These are phyloP conservation scores for Xylariaceae sp. DNA, from an alignment of 2,329 filamentous ascomycete genomes.

Conservation along the genomic window DNA sequence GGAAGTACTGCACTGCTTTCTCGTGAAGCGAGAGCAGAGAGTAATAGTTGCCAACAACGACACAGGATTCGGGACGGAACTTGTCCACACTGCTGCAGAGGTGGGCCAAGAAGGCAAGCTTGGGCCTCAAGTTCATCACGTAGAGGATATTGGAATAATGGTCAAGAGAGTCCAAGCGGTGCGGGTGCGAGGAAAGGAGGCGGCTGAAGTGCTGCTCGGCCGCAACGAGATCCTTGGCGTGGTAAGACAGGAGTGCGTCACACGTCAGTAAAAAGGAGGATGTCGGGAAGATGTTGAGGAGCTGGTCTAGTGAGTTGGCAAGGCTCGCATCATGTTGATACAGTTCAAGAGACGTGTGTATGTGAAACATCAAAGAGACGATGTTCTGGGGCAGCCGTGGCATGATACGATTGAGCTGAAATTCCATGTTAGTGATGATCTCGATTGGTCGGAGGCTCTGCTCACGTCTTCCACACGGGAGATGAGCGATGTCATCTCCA, in stretches of 20 bases:
- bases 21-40: conserved; percentile 90
- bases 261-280: conserved; percentile 89
- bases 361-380: conserved; percentile 88
- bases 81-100: conserved; percentile 87
- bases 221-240: conserved; percentile 71
- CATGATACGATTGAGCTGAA: conserved; percentile 62
- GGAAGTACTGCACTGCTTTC: conserved; percentile 97
- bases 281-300: conserved; percentile 76
- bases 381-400: conserved; percentile 79
- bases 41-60: conserved; percentile 96
- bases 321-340: conserved; percentile 76
- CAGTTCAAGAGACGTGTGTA: conserved; percentile 83
- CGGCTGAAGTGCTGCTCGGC: conserved; percentile 66
- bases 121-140: conserved; percentile 79
- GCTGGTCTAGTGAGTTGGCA: conserved; percentile 65
- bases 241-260: conserved; percentile 80
- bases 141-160: conserved; percentile 98
- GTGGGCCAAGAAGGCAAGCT: conserved; percentile 87
- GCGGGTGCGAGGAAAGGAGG: conserved; percentile 65
- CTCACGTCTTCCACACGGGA: conserved; percentile 73
- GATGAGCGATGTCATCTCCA: conserved; percentile 79
- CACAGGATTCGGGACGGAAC: conserved; percentile 93
- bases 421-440: too few relatives aligned
- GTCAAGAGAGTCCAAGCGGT: conserved; percentile 81
- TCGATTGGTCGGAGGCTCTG: too few relatives aligned